phyloP scores from a whole-genome alignment of 116 monocot genomes.

The Phalaenopsis hybrid region DNA sequence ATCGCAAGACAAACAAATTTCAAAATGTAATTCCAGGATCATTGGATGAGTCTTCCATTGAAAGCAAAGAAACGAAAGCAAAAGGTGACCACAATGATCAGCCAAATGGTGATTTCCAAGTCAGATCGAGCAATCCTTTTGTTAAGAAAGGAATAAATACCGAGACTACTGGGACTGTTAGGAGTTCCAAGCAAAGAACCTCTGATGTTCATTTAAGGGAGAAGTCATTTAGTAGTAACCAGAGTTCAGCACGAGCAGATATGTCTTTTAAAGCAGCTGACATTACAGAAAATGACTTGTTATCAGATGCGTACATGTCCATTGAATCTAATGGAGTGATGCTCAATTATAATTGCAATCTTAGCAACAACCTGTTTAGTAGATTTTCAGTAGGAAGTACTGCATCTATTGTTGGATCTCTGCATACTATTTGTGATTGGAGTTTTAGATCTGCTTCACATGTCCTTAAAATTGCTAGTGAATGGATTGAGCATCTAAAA shows the following conservation, averaged over 20 bases:
- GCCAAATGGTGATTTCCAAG: conserved; percentile 12
- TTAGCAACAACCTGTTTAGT: background rate
- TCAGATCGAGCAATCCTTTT: conserved; percentile 12
- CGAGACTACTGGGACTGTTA: conserved; percentile 12
- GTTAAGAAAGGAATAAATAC: conserved; percentile 3
- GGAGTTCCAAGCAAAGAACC: conserved; percentile 27
- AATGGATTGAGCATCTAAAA: conserved; percentile 53
- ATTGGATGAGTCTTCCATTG: conserved; percentile 10
- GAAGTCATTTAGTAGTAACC: conserved; percentile 19
- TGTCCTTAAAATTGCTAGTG: conserved; percentile 34
- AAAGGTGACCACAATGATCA: conserved; percentile 13
- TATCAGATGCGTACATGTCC: conserved; percentile 17
- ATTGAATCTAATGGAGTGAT: conserved; percentile 10
- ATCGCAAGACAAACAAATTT: conserved; percentile 18
- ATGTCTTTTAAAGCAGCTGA: conserved; percentile 12
- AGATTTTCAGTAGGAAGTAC: conserved; percentile 19
- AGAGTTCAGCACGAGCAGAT: conserved; percentile 21
- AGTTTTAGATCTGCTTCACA: conserved; percentile 26
- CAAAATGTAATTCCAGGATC: conserved; percentile 18
- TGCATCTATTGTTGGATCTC: conserved; percentile 8
- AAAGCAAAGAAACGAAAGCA: conserved; percentile 15
- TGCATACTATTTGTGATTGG: conserved; percentile 16
- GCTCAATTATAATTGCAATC: conserved; percentile 2
- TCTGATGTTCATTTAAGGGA: conserved; percentile 11
- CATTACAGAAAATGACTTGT: conserved; percentile 13